These are phyloP conservation scores for Pseudonitzschia multiseries DNA, from an alignment of 108 stramenopile genomes.

Conservation along the genomic window DNA sequence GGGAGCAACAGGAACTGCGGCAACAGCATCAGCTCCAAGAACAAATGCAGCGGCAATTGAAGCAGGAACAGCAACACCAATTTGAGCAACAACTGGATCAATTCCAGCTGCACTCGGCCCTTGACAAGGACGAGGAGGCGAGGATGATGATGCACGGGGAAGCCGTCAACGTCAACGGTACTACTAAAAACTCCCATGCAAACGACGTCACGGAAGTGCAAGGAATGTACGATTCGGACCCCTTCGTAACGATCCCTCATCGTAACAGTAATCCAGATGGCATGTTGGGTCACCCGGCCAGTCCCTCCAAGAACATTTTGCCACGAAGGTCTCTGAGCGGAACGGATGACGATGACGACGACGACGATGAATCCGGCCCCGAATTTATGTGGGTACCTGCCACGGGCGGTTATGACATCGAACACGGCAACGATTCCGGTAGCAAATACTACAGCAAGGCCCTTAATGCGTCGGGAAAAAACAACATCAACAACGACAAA, in stretches of 20 bases:
- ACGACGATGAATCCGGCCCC: not conserved
- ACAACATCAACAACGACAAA: not conserved
- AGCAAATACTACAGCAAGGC: not conserved
- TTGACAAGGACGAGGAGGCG: too few species aligned
- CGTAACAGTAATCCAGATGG: not conserved
- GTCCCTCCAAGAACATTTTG: not conserved
- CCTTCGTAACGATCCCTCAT: too few species aligned
- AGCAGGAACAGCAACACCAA: conserved; percentile 16
- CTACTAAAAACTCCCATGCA: too few species aligned
- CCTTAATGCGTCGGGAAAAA: not conserved
- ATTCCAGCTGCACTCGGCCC: not conserved
- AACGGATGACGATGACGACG: not conserved
- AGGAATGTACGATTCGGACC: too few species aligned
- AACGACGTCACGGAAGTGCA: too few species aligned
- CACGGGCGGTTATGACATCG: not conserved
- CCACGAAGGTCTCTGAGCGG: not conserved
- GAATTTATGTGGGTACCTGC: not conserved
- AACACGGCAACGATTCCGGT: not conserved
- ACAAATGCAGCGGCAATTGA: conserved; percentile 7
- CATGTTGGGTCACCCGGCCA: not conserved
- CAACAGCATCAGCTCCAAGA: not conserved
- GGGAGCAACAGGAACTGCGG: not conserved
- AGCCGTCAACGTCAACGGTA: too few species aligned
- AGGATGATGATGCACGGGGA: too few species aligned
- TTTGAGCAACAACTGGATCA: not conserved